Evolutionary conservation across 2,329 filamentous ascomycete genomes (phyloP).

Genomic region (Chrysosphaeria jannelii): DNA sequence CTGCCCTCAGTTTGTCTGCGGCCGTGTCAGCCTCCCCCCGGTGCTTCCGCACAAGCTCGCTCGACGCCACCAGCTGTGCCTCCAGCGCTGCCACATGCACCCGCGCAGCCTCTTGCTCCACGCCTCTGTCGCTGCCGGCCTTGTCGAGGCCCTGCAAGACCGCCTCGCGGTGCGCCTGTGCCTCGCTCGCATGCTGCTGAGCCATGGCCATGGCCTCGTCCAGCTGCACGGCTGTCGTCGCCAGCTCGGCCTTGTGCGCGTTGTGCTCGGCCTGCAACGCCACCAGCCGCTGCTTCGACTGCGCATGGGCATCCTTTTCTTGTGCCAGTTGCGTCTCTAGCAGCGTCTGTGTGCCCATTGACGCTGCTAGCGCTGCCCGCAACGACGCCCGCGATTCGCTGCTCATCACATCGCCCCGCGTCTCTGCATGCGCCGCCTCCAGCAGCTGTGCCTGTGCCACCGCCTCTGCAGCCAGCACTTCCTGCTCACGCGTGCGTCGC

Average conservation of each 20-base stretch:
- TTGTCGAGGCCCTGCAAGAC: constrained; percentile 50
- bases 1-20: constrained; percentile 65
- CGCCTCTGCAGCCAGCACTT: constrained; percentile 48
- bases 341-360: constrained; percentile 42
- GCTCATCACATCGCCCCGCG: constrained; percentile 35
- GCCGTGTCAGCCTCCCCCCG: constrained; percentile 67
- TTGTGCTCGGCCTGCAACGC: constrained; percentile 65
- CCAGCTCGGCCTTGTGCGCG: constrained; percentile 39
- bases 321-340: constrained; percentile 62
- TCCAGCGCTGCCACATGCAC: constrained; percentile 48
- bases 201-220: constrained; percentile 68
- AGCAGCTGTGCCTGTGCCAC: constrained; percentile 43
- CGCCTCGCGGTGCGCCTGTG: constrained; percentile 53
- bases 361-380: constrained; percentile 47
- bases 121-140: constrained; percentile 26
- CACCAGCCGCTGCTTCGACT: constrained; percentile 43
- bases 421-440: constrained; percentile 43
- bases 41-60: constrained; percentile 57
- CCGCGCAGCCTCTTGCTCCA: constrained; percentile 15
- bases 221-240: constrained; percentile 41
- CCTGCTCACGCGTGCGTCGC: constrained; percentile 50
- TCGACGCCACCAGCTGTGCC: constrained; percentile 49
- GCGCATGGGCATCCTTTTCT: constrained; percentile 46
- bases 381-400: constrained; percentile 42
- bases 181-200: constrained; percentile 66